Evolutionary conservation across 352 stramenopile species (phyloP).

Genomic region (Phytophthora kernoviae): DNA sequence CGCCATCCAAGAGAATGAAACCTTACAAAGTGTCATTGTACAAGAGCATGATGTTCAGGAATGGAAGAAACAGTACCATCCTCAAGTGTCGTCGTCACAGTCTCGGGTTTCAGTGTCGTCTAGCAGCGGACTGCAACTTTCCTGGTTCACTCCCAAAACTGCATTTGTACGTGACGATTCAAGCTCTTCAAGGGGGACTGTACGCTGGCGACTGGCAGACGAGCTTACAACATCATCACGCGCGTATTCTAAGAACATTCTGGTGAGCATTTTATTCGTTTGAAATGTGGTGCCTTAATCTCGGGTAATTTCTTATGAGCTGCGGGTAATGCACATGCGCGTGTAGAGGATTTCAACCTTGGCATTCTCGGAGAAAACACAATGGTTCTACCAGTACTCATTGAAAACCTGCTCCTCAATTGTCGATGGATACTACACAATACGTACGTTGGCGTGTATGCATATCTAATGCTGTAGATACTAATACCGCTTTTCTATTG

Average conservation of each 20-base stretch:
- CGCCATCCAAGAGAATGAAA: conserved; percentile 28
- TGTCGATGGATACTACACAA: conserved; percentile 62
- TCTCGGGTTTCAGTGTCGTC: conserved; percentile 33
- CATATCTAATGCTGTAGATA: not conserved
- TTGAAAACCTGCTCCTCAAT: conserved; percentile 61
- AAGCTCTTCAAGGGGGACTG: conserved; percentile 10
- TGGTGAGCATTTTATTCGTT: conserved; percentile 19
- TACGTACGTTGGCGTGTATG: conserved; percentile 44
- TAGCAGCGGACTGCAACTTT: conserved; percentile 32
- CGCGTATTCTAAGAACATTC: conserved; percentile 28
- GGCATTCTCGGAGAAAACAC: conserved; percentile 62
- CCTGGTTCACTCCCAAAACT: conserved; percentile 29
- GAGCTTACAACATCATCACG: conserved; percentile 35
- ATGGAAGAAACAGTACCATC: conserved; percentile 22
- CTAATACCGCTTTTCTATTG: not conserved
- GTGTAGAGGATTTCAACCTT: conserved; percentile 50
- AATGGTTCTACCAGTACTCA: conserved; percentile 73
- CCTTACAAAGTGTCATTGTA: conserved; percentile 40
- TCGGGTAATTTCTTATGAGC: not conserved
- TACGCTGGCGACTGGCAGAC: conserved; percentile 29
- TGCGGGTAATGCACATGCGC: conserved; percentile 2
- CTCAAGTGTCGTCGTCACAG: conserved; percentile 8
- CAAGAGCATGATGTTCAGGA: conserved; percentile 37
- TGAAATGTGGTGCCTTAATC: not conserved
- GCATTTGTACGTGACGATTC: conserved; percentile 45